Conservation (phyloP, 2,329 filamentous ascomycete species). For the Aspergillus sp. region DNA sequence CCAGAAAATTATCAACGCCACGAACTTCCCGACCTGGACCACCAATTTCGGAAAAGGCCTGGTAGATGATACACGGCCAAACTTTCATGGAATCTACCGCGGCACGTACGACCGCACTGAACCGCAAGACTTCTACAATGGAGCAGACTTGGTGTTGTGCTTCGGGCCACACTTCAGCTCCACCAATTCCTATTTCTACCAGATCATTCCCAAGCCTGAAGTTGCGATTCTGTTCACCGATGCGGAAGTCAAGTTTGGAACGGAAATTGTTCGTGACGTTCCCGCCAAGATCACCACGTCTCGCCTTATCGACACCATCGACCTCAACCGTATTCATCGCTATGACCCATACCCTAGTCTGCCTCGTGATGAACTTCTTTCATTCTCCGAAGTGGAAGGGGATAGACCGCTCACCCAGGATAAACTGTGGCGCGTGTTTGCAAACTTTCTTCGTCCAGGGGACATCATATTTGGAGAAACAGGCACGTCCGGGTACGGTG, state of each 20-base stretch:
- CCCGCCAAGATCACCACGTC: background rate
- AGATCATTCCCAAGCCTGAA: background rate
- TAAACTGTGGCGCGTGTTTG: background rate
- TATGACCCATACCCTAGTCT: background rate
- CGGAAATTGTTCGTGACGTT: background rate
- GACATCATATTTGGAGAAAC: conserved; percentile 9
- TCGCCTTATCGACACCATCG: background rate
- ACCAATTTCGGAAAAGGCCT: conserved; percentile 54
- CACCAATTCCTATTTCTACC: background rate
- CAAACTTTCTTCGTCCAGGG: background rate
- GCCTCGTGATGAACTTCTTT: background rate
- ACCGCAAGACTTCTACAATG: conserved; percentile 34
- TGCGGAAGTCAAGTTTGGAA: background rate
- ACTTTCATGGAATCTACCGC: conserved; percentile 53
- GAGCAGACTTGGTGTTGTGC: conserved; percentile 41
- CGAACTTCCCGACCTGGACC: conserved; percentile 50
- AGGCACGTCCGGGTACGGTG: conserved; percentile 55
- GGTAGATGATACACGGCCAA: conserved; percentile 49
- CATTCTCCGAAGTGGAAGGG: background rate
- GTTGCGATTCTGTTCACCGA: background rate
- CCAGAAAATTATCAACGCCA: conserved; percentile 45
- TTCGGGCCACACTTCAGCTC: conserved; percentile 38
- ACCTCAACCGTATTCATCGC: background rate
- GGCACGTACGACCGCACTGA: conserved; percentile 17
- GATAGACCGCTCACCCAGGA: background rate